Percentiles rank a stretch among this genome's conserved stretches.
Evolutionary conservation across 1,139 yeast species (phyloP).

Genomic region (Pichia sp.): DNA sequence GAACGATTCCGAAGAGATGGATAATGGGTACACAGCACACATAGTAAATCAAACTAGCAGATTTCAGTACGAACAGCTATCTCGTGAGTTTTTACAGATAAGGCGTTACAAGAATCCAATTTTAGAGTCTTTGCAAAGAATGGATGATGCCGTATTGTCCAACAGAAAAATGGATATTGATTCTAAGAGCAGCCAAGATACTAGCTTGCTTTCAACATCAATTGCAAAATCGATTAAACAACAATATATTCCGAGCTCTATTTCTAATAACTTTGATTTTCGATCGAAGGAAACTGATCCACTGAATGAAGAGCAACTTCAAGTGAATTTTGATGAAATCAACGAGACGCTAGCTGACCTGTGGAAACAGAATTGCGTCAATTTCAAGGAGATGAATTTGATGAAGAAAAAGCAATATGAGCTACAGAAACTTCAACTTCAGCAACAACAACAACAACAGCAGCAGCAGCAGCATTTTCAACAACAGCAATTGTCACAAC

Average conservation of each 20-base stretch:
- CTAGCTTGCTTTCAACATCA: not conserved
- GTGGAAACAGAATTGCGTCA: constrained; percentile 20
- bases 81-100: constrained; percentile 66
- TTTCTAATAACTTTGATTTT: constrained; percentile 7
- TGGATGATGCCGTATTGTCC: constrained; percentile 20
- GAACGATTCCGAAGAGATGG: constrained; percentile 19
- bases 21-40: constrained; percentile 1
- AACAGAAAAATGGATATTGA: constrained; percentile 17
- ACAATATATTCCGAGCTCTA: not conserved
- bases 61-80: constrained; percentile 68
- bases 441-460: not conserved
- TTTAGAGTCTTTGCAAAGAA: constrained; percentile 44
- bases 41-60: constrained; percentile 26
- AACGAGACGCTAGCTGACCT: constrained; percentile 13
- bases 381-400: constrained; percentile 9
- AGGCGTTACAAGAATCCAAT: constrained; percentile 66
- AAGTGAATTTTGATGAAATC: constrained; percentile 19
- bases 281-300: constrained; percentile 2
- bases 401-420: not conserved
- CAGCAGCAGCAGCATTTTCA: not conserved
- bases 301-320: not conserved
- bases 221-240: constrained; percentile 1
- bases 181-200: not conserved
- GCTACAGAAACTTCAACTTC: constrained; percentile 3
- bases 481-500: not conserved